phyloP scores from a whole-genome alignment of 495 filamentous ascomycete species.

The Apiosordaria backusii region DNA sequence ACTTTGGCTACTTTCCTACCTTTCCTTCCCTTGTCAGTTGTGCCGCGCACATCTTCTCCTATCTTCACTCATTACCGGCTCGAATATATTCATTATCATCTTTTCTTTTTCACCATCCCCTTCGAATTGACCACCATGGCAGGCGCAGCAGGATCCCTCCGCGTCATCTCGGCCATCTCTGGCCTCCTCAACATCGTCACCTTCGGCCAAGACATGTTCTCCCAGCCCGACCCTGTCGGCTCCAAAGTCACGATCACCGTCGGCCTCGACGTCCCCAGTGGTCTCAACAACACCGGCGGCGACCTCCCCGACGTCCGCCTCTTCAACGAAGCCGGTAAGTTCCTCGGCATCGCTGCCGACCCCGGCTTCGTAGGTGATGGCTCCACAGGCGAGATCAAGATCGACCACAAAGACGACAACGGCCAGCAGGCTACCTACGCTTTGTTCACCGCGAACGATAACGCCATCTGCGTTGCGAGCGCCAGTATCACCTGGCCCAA shows the following conservation, averaged over 20 bases:
- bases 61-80: background rate
- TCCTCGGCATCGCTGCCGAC: slow-evolving; percentile 24
- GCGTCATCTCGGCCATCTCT: background rate
- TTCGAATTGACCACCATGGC: background rate
- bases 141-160: background rate
- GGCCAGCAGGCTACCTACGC: slow-evolving; percentile 28
- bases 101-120: background rate
- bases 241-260: slow-evolving; percentile 25
- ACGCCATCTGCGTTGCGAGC: slow-evolving; percentile 33
- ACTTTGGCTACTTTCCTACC: no score
- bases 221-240: slow-evolving; percentile 8
- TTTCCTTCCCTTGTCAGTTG: no score
- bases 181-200: background rate
- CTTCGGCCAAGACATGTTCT: slow-evolving; percentile 8
- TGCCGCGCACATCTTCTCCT: no score
- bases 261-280: slow-evolving; percentile 23
- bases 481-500: slow-evolving; percentile 27
- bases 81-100: background rate
- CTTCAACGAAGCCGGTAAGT: slow-evolving; percentile 30
- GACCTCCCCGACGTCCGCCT: slow-evolving; percentile 34
- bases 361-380: slow-evolving; percentile 26
- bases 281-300: slow-evolving; percentile 24
- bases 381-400: slow-evolving; percentile 21
- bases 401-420: slow-evolving; percentile 18
- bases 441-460: slow-evolving; percentile 30